Evolutionary conservation across 1,284 basidiomycete genomes (phyloP).

Genomic region (Tilletiopsis washingtonensis): DNA sequence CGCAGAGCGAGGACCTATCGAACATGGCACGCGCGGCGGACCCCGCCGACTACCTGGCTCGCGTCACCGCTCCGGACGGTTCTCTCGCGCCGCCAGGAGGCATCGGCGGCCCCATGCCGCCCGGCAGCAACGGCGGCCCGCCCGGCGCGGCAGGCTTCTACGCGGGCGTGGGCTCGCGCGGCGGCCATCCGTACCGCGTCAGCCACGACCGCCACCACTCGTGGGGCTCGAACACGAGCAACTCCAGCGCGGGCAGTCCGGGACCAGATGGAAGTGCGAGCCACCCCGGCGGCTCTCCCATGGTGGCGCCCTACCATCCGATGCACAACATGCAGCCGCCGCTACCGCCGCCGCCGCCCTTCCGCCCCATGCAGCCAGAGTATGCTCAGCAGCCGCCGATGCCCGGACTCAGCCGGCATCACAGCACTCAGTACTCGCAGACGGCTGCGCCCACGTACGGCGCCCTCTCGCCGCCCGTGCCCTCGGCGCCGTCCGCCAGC

Average conservation of each 20-base stretch:
- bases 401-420: too few relatives aligned
- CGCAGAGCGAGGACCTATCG: slow-evolving; percentile 32
- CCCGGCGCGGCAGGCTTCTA: background rate
- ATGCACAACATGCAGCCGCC: too few relatives aligned
- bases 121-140: background rate
- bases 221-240: slow-evolving; percentile 21
- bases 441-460: slow-evolving; percentile 15
- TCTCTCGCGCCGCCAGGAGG: slow-evolving; percentile 33
- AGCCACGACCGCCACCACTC: slow-evolving; percentile 27
- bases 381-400: too few relatives aligned
- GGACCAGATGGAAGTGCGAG: too few relatives aligned
- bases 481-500: slow-evolving; percentile 11
- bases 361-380: too few relatives aligned
- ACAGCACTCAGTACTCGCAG: slow-evolving; percentile 22
- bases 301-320: too few relatives aligned
- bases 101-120: slow-evolving; percentile 13
- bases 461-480: slow-evolving; percentile 7
- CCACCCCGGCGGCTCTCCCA: too few relatives aligned
- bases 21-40: slow-evolving; percentile 20
- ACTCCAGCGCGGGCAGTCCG: background rate
- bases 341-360: too few relatives aligned
- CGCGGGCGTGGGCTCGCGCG: background rate
- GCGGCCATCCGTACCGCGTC: slow-evolving; percentile 21
- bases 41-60: slow-evolving; percentile 20
- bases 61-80: slow-evolving; percentile 36